Evolutionary conservation across 768 basidiomycete genomes (phyloP).

Genomic region (Suillus placidus): DNA sequence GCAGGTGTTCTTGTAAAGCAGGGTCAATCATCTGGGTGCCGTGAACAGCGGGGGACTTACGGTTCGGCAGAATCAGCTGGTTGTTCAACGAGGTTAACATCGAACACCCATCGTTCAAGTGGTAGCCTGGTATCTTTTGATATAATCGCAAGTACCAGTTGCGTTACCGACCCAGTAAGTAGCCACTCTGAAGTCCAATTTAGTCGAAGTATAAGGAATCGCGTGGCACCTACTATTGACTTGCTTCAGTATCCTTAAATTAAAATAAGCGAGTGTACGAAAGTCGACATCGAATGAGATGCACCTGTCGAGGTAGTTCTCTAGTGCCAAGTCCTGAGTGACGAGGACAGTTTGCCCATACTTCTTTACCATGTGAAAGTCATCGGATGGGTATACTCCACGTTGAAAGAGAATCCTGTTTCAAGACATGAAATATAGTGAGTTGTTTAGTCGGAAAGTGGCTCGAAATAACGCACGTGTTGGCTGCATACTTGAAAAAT

Average conservation of each 20-base stretch:
- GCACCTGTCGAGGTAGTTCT: conserved; percentile 89
- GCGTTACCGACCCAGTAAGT: conserved; percentile 86
- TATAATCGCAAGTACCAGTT: conserved; percentile 94
- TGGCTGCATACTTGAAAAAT: conserved; percentile 99
- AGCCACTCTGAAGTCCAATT: conserved; percentile 75
- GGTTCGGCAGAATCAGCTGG: conserved; percentile 50
- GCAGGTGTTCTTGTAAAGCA: conserved; percentile 44
- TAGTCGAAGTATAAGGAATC: not conserved
- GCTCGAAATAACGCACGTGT: conserved; percentile 66
- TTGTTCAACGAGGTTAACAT: conserved; percentile 81
- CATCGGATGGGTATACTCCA: conserved; percentile 95
- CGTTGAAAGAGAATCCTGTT: conserved; percentile 92
- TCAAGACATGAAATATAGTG: not conserved
- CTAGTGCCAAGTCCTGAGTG: conserved; percentile 89
- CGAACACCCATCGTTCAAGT: conserved; percentile 98
- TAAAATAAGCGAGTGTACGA: conserved; percentile 12
- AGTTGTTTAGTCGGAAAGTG: not conserved
- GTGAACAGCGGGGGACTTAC: conserved; percentile 41
- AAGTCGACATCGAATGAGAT: conserved; percentile 7
- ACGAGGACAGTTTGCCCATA: conserved; percentile 96
- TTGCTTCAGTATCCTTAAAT: conserved; percentile 81
- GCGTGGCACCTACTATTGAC: conserved; percentile 72
- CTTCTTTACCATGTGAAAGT: conserved; percentile 99
- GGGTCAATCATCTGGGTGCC: conserved; percentile 6
- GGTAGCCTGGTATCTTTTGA: conserved; percentile 91